These are phyloP conservation scores for Aphanomyces cochlioides DNA, from an alignment of 352 stramenopile species.

Conservation along the genomic window DNA sequence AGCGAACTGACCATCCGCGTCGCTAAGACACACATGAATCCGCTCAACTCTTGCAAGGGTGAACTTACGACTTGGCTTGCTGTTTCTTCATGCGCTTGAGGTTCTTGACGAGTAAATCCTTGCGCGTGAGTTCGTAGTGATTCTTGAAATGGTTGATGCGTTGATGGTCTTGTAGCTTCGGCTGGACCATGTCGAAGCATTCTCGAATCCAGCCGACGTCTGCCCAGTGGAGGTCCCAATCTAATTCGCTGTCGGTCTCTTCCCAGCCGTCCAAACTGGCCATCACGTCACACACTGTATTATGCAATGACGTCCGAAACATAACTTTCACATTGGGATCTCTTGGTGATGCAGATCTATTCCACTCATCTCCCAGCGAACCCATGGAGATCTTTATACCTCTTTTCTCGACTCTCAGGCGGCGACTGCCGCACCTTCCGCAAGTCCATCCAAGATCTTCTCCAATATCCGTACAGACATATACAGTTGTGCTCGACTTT, in stretches of 20 bases:
- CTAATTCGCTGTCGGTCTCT: conserved; percentile 65
- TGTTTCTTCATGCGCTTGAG: conserved; percentile 86
- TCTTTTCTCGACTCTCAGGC: conserved; percentile 19
- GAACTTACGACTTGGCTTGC: conserved; percentile 34
- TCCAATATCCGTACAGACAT: too few relatives aligned
- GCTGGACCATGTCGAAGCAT: conserved; percentile 59
- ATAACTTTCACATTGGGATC: conserved; percentile 33
- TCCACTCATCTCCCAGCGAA: background rate
- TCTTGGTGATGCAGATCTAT: background rate
- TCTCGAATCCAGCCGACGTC: conserved; percentile 82
- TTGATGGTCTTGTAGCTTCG: conserved; percentile 61
- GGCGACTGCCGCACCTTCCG: conserved; percentile 6
- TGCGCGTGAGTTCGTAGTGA: conserved; percentile 90
- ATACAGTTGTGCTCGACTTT: too few relatives aligned
- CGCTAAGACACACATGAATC: conserved; percentile 1
- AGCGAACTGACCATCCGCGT: background rate
- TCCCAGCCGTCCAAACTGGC: conserved; percentile 49
- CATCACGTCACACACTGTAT: conserved; percentile 80
- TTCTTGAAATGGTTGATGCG: conserved; percentile 92
- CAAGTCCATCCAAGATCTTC: conserved; percentile 12
- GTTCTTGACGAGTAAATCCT: conserved; percentile 89
- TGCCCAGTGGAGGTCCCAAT: conserved; percentile 84
- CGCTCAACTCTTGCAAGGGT: background rate
- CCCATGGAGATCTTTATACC: background rate
- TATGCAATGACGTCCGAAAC: conserved; percentile 68